phyloP scores from a whole-genome alignment of 495 filamentous ascomycete genomes.

The Recurvomyces mirabilis region DNA sequence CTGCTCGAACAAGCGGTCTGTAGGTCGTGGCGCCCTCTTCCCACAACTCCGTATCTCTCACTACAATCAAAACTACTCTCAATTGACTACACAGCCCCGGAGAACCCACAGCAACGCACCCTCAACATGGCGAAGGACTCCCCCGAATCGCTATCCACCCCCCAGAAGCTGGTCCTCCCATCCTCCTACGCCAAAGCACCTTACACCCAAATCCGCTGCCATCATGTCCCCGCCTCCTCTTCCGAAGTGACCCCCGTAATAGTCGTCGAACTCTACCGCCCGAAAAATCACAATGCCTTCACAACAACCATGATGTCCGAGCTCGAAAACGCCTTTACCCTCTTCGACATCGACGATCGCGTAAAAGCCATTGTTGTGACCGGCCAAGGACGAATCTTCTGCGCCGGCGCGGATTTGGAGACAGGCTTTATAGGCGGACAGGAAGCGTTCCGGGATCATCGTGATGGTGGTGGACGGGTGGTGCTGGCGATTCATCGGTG shows the following conservation, averaged over 20 bases:
- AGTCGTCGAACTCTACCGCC: conserved; percentile 46
- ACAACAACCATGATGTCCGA: conserved; percentile 43
- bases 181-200: conserved; percentile 33
- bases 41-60: no score
- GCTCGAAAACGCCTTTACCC: conserved; percentile 42
- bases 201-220: conserved; percentile 40
- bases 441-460: conserved; percentile 15
- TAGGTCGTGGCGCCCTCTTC: no score
- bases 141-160: no score
- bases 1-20: no score
- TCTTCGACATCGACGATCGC: conserved; percentile 40
- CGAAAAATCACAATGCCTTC: conserved; percentile 53
- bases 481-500: conserved; percentile 50
- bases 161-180: conserved; percentile 20
- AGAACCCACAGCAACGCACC: no score
- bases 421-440: conserved; percentile 34
- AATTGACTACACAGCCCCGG: no score
- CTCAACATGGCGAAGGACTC: no score
- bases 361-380: conserved; percentile 50
- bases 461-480: conserved; percentile 42
- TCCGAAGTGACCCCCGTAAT: conserved; percentile 43
- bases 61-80: no score
- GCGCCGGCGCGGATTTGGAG: conserved; percentile 57
- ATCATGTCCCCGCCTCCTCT: conserved; percentile 41
- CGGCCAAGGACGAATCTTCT: conserved; percentile 50